A percentile compares a stretch with the other conserved stretches of the same genome.
Conservation (phyloP, 2,329 filamentous ascomycete species). For the Hymenoscyphus fructigenus region DNA sequence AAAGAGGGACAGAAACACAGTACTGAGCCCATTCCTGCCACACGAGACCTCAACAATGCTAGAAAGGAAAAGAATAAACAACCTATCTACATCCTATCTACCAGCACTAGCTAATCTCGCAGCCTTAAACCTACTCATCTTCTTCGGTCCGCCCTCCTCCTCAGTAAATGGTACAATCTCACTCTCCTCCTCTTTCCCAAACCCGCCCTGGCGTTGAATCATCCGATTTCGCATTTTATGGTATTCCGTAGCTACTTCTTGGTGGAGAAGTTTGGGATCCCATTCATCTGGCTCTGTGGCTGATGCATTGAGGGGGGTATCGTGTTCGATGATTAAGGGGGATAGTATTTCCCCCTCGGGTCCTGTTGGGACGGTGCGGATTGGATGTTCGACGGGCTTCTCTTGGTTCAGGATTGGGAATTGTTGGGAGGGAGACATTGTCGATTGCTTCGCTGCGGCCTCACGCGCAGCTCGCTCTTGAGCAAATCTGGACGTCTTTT, state of each 20-base stretch:
- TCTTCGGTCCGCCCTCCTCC: conserved; percentile 60
- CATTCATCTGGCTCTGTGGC: conserved; percentile 60
- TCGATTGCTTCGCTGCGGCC: conserved; percentile 19
- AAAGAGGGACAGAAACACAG: neutral
- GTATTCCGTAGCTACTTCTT: conserved; percentile 80
- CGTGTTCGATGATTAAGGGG: conserved; percentile 57
- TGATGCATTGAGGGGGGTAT: conserved; percentile 37
- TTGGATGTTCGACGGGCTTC: conserved; percentile 23
- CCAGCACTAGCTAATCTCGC: conserved; percentile 59
- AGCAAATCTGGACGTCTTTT: conserved; percentile 36
- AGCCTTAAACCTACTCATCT: conserved; percentile 72
- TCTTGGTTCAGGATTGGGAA: conserved; percentile 32
- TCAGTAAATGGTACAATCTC: conserved; percentile 66
- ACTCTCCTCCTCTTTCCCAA: conserved; percentile 66
- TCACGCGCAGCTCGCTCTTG: conserved; percentile 12
- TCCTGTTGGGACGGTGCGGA: conserved; percentile 33
- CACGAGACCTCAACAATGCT: neutral
- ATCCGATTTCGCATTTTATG: conserved; percentile 79
- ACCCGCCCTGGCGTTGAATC: conserved; percentile 81
- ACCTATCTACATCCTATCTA: conserved; percentile 39
- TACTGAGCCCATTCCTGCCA: neutral
- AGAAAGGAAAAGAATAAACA: neutral
- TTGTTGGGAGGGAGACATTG: conserved; percentile 24
- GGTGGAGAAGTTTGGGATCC: conserved; percentile 69
- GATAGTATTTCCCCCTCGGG: conserved; percentile 55